Base-by-base conservation (phyloP, 2,329 filamentous ascomycete genomes). In the Aureobasidium pullulans region DNA sequence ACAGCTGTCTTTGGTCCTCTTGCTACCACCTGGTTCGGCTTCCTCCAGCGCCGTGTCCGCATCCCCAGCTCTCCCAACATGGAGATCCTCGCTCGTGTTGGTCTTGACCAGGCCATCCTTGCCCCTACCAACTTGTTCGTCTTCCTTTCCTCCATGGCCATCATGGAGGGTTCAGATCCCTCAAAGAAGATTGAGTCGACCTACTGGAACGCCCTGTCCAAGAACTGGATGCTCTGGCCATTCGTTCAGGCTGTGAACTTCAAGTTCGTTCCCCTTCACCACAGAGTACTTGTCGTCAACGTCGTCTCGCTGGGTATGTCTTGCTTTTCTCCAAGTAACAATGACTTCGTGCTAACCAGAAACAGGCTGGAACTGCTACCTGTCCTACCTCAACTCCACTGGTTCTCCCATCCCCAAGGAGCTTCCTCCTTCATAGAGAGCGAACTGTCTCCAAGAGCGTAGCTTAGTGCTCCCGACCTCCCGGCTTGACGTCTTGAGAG, bases 171-270 rank as follows among this genome's bases (percentile, higher is more conserved):
- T 15, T 74, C 69, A 8, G 77, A 80, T 64, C 83, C 84, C 0
- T 73, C 77, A 66, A 83, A 91, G 68, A 92, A 93, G 76, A 79
- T 94, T 59, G 75, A 83, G 61, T 84, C 81, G 68, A 87, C 82
- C 62, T 96, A 91, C 76, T 73, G 75, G 65, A 79, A 82, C 11
- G 88, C 89, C 34, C 82, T 96, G 68, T 81, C 81, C 72, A 87
- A 89, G 71, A 96, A 96, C 77, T 90, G 90, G 81, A 82, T 90
- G 77, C 74, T 96, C 59, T 96, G 92, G 92, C 92, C 92, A 3
- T 78, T 77, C 66, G 90, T 95, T 59, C 92, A 96, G 77, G 78
- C 87, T 57, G 80, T 87, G 69, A 96, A 96, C 79, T 96, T 96
- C 77, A 87, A 88, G 68, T 82, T 94, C 64, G 83, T 96, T 63